These are phyloP conservation scores for Puccinia horiana DNA, from an alignment of 1,284 basidiomycete genomes.

Conservation along the genomic window DNA sequence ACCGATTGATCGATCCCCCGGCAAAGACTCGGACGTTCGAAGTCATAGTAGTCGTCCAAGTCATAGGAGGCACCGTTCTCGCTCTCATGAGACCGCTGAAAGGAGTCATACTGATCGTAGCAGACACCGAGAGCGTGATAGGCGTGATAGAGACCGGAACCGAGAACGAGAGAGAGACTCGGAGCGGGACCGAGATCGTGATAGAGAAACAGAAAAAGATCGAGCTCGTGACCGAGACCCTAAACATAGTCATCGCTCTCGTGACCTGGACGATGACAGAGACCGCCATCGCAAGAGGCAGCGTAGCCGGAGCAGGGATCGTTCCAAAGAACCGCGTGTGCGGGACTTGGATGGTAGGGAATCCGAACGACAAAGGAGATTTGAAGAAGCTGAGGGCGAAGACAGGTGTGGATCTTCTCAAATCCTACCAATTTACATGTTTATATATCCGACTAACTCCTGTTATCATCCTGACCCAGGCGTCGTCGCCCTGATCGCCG, in stretches of 20 bases:
- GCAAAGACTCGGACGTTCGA: constrained; percentile 43
- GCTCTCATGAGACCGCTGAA: constrained; percentile 41
- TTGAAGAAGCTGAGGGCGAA: constrained; percentile 41
- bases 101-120: constrained; percentile 32
- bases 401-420: constrained; percentile 1
- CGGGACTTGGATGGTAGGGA: constrained; percentile 52
- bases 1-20: constrained; percentile 20
- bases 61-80: constrained; percentile 41
- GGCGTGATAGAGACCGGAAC: constrained; percentile 34
- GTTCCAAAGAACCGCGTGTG: constrained; percentile 54
- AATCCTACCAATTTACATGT: background rate
- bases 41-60: constrained; percentile 41
- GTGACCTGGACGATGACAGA: constrained; percentile 57
- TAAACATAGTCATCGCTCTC: constrained; percentile 54
- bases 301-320: constrained; percentile 53
- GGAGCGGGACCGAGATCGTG: constrained; percentile 50
- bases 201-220: constrained; percentile 59
- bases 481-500: constrained; percentile 43
- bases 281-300: constrained; percentile 63
- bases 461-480: constrained; percentile 67
- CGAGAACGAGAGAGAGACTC: constrained; percentile 37
- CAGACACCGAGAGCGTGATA: constrained; percentile 46
- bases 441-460: constrained; percentile 52
- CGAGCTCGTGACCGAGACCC: constrained; percentile 61
- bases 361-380: constrained; percentile 49